phyloP scores from a whole-genome alignment of 371 early-diverging fungal species.

The Rhizomucor pusillus region DNA sequence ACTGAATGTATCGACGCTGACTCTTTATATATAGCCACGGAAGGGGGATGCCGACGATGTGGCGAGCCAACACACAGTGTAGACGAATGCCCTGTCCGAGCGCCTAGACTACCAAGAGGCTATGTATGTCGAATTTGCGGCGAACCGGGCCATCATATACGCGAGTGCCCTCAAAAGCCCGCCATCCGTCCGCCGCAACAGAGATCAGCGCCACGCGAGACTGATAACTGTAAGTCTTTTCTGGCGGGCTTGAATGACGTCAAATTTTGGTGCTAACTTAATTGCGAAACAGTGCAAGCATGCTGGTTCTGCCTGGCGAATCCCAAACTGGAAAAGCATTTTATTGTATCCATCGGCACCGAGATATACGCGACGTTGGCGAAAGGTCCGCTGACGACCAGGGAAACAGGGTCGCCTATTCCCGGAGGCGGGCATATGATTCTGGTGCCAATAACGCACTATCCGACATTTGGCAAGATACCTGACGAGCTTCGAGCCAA shows the following conservation, averaged over 20 bases:
- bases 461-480: conserved; percentile 47
- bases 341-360: conserved; percentile 71
- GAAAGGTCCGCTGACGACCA: conserved; percentile 66
- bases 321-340: conserved; percentile 74
- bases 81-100: conserved; percentile 53
- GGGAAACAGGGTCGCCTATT: conserved; percentile 19
- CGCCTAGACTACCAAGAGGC: conserved; percentile 26
- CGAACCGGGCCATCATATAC: conserved; percentile 59
- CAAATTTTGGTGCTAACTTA: background rate
- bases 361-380: conserved; percentile 75
- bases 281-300: conserved; percentile 26
- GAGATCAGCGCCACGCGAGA: background rate
- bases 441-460: conserved; percentile 74
- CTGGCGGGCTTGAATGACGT: background rate
- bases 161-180: conserved; percentile 56
- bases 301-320: conserved; percentile 92
- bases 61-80: conserved; percentile 56
- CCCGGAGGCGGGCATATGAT: conserved; percentile 74
- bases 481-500: conserved; percentile 37
- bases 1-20: conserved; percentile 48
- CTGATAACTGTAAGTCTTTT: conserved; percentile 15
- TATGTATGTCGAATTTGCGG: conserved; percentile 62
- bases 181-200: conserved; percentile 5
- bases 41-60: background rate
- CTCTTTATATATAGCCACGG: conserved; percentile 16